Conservation (phyloP, 106 monocot species). For the Amphibolis antarctica region DNA sequence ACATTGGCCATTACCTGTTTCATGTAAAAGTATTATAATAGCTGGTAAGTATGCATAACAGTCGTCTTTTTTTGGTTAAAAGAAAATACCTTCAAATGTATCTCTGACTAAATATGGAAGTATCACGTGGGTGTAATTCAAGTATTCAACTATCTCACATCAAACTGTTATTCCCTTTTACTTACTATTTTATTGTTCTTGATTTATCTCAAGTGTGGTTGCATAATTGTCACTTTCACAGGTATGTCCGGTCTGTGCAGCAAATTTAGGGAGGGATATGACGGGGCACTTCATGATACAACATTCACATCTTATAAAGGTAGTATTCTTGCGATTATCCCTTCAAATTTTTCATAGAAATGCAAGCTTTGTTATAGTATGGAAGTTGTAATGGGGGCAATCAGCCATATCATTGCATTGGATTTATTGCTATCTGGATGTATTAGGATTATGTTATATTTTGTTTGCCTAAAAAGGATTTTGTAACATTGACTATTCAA, state of each 20-base stretch:
- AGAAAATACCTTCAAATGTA: too few relatives aligned
- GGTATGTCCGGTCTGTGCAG: conserved; percentile 42
- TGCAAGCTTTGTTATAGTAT: too few relatives aligned
- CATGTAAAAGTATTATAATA: neutral
- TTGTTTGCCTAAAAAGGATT: too few relatives aligned
- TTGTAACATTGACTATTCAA: too few relatives aligned
- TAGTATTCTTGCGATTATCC: conserved; percentile 1
- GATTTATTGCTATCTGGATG: too few relatives aligned
- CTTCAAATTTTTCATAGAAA: neutral
- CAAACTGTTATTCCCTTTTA: neutral
- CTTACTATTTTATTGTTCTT: neutral
- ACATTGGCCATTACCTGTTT: too few relatives aligned
- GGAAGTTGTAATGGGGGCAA: too few relatives aligned
- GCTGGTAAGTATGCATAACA: neutral
- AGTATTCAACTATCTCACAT: neutral
- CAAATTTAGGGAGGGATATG: conserved; percentile 31
- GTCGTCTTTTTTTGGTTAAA: too few relatives aligned
- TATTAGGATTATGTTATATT: too few relatives aligned
- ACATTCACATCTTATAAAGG: conserved; percentile 31
- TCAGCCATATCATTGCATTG: too few relatives aligned
- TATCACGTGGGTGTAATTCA: too few relatives aligned
- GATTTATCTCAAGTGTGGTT: neutral
- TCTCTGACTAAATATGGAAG: too few relatives aligned
- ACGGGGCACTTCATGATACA: conserved; percentile 23
- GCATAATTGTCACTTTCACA: neutral